Evolutionary conservation across 805 yeast genomes (phyloP).

Genomic region (Sungouiozyma ichnusensis): DNA sequence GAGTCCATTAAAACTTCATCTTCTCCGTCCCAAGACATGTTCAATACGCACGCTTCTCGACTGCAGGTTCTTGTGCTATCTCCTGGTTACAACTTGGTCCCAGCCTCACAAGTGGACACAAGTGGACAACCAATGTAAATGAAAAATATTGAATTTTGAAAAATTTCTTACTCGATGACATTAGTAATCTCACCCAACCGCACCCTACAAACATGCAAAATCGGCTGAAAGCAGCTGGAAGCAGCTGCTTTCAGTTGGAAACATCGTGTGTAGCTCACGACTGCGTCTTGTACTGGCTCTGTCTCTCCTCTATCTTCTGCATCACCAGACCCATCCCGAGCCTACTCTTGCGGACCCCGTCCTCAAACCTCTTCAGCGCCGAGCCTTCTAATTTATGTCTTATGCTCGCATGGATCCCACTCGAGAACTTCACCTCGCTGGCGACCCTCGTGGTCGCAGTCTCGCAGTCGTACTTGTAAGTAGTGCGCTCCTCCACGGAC

Average conservation of each 20-base stretch:
- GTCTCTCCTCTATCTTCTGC: conserved; percentile 38
- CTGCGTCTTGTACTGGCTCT: conserved; percentile 10
- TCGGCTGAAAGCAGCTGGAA: too few species aligned
- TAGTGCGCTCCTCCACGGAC: conserved; percentile 66
- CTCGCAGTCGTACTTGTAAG: conserved; percentile 34
- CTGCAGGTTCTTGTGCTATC: not conserved
- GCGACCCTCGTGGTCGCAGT: conserved; percentile 36
- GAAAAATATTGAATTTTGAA: too few species aligned
- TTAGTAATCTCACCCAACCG: too few species aligned
- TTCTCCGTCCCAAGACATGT: conserved; percentile 65
- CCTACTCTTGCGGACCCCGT: conserved; percentile 55
- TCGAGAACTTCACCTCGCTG: conserved; percentile 57
- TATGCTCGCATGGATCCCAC: conserved; percentile 48
- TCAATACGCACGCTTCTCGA: not conserved
- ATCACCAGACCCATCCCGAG: conserved; percentile 71
- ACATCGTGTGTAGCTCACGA: too few species aligned
- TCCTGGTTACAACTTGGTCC: too few species aligned
- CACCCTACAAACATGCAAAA: too few species aligned
- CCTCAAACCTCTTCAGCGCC: conserved; percentile 62
- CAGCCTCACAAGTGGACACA: too few species aligned
- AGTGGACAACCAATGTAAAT: too few species aligned
- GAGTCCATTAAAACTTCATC: conserved; percentile 46
- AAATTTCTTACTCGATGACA: too few species aligned
- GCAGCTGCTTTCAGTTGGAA: too few species aligned
- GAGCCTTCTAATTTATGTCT: conserved; percentile 71